Evolutionary conservation across 2,329 filamentous ascomycete species (phyloP), one percentile per base, ranked within the genome.

Genomic region (Grosmannia penicillata): DNA sequence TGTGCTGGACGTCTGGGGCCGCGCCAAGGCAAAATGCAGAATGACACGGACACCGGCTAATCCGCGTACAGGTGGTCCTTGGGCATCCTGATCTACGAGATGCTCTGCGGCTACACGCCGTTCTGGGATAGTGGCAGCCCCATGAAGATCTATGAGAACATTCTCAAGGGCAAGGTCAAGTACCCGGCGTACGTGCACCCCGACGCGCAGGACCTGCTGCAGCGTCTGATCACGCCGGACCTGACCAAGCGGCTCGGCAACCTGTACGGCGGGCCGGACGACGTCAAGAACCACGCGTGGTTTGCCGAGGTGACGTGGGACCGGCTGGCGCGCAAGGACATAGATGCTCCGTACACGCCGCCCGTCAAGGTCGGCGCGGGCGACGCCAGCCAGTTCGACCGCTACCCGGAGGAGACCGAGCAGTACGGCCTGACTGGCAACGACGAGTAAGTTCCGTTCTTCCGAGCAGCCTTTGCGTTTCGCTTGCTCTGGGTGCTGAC

Each of bases 61-160:
- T 45, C 36, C 10, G 8, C 28, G 10, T 39, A 13, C 48, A 95
- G 87, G 87, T 98, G 91, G 91, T 96, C 89, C 38, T 70, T 98
- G 42, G 91, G 91, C 33, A 96, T 98, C 55, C 66, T 98, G 50
- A 96, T 98, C 58, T 98, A 95, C 59, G 91, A 98, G 68, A 98
- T 98, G 91, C 74, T 98, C 27, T 96, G 91, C 56, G 91, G 91
- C 22, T 98, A 95, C 61, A 98, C 91, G 6, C 91, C 91, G 6
- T 98, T 98, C 66, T 98, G 91, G 89, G 91, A 98, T 58, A 84
- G 83, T 51, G 91, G 89, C 39, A 94, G 85, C 32, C 89, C 91
- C 3, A 93, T 98, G 75, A 95, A 94, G 63, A 98, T 98, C 53
- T 98, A 98, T 63, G 91, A 98, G 65, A 98, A 98, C 58, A 98